phyloP scores from a whole-genome alignment of 345 rosid species.

The Syzygium aqueum region DNA sequence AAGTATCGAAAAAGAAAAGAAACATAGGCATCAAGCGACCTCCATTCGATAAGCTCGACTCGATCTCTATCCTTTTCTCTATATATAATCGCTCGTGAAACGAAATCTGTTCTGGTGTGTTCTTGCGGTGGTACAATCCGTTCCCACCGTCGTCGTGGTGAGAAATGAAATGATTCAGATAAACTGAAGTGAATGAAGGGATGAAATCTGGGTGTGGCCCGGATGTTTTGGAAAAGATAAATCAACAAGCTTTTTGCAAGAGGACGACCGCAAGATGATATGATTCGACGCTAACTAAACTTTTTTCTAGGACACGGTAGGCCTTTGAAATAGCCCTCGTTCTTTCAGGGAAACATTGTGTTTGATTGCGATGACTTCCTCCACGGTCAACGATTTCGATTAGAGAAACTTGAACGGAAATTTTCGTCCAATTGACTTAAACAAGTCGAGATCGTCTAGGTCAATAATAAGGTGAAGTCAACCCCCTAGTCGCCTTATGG shows the following conservation, averaged over 20 bases:
- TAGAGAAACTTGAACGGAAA: not conserved
- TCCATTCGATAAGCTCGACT: not conserved
- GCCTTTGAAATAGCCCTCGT: not conserved
- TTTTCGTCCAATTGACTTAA: not conserved
- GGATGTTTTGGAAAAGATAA: not conserved
- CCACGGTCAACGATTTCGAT: not conserved
- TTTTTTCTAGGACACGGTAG: not conserved
- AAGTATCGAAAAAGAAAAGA: not conserved
- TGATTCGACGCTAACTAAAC: not conserved
- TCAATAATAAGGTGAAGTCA: not conserved
- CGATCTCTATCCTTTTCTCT: not conserved
- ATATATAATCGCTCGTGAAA: not conserved
- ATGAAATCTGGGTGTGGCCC: not conserved
- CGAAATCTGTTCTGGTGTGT: not conserved
- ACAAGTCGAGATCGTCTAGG: not conserved
- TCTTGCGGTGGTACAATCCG: not conserved
- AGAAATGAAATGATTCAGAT: not conserved
- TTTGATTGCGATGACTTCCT: not conserved
- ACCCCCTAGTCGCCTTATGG: not conserved
- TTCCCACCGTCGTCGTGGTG: accelerated
- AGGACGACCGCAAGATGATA: not conserved
- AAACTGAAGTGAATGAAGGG: not conserved
- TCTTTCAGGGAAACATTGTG: not conserved
- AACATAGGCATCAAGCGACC: not conserved
- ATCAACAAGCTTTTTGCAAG: not conserved